These are phyloP conservation scores for Talaromyces sp. DNA, from an alignment of 2,329 filamentous ascomycete species.

Conservation along the genomic window DNA sequence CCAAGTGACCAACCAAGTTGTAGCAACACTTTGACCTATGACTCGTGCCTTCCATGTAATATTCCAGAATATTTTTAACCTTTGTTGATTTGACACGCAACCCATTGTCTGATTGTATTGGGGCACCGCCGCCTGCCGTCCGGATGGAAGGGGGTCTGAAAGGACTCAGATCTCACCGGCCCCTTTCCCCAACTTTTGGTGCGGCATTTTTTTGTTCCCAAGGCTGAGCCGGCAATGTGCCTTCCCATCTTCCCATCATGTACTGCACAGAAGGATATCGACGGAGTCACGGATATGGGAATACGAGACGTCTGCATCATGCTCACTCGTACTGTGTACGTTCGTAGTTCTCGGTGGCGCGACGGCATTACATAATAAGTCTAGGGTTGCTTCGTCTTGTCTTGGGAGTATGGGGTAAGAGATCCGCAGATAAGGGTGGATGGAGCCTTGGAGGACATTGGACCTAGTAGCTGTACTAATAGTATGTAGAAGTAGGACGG, in stretches of 20 bases:
- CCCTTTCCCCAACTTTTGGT: background rate
- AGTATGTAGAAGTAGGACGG: background rate
- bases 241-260: background rate
- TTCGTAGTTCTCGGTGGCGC: background rate
- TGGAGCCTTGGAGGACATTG: background rate
- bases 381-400: conserved; percentile 1
- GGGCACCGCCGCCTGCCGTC: background rate
- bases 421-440: background rate
- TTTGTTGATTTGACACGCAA: background rate
- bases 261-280: background rate
- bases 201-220: background rate
- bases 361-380: background rate
- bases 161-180: conserved; percentile 4
- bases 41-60: background rate
- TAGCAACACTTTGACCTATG: background rate
- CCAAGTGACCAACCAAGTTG: background rate
- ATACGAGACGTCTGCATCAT: background rate
- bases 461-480: too few relatives aligned
- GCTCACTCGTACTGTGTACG: background rate
- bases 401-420: conserved; percentile 1
- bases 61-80: background rate
- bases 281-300: background rate
- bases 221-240: background rate
- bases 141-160: background rate
- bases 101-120: background rate